These are phyloP conservation scores for Amaranthus cruentus DNA, from an alignment of 148 eudicot species.

Conservation along the genomic window DNA sequence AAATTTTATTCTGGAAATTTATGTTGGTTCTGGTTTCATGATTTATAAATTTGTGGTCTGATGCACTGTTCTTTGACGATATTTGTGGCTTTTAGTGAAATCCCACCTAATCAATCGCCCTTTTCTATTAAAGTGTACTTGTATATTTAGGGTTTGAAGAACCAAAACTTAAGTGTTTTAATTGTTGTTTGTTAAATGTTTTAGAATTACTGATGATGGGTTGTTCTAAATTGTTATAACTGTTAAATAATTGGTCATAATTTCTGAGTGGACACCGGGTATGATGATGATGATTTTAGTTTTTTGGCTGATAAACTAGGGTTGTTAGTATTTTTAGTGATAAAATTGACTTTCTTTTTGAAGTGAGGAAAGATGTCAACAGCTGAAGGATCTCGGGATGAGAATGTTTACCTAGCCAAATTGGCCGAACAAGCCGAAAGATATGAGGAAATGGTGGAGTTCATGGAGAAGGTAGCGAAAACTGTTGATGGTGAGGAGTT, in stretches of 20 bases:
- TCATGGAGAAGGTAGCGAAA: conserved; percentile 39
- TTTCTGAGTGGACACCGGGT: neutral
- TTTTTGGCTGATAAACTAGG: neutral
- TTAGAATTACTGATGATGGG: neutral
- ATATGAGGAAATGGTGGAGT: conserved; percentile 42
- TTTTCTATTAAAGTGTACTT: no score
- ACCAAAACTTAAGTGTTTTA: neutral
- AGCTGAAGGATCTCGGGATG: conserved; percentile 33
- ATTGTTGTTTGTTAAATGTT: neutral
- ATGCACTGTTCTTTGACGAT: neutral
- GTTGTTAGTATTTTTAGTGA: neutral
- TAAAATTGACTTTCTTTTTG: neutral
- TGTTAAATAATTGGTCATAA: neutral
- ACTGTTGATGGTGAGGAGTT: conserved; percentile 29
- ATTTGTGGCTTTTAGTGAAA: neutral
- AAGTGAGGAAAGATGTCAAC: conserved; percentile 25
- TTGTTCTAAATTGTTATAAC: neutral
- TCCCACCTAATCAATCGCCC: no score
- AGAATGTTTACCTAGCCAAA: conserved; percentile 34
- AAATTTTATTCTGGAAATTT: neutral
- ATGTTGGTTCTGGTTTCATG: neutral
- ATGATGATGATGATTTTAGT: neutral
- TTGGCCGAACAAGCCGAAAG: conserved; percentile 41
- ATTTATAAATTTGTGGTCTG: neutral
- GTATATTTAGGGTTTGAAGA: no score